Evolutionary conservation across 169 alveolate species (phyloP).

Genomic region (Plasmodium fragile): DNA sequence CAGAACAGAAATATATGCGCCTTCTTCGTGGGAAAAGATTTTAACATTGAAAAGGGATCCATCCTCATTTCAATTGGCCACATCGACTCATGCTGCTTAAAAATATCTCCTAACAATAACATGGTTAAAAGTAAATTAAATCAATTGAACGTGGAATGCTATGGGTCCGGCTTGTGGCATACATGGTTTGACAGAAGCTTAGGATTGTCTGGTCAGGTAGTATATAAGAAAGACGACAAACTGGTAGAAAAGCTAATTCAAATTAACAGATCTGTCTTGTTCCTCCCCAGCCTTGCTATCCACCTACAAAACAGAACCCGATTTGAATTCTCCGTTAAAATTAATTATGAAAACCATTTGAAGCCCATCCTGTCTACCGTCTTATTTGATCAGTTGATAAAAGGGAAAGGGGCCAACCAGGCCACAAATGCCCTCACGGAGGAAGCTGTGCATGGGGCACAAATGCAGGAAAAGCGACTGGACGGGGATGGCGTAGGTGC

Average conservation of each 20-base stretch:
- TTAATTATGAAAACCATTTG: slow-evolving; percentile 91
- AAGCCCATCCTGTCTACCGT: slow-evolving; percentile 88
- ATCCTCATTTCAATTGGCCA: slow-evolving; percentile 66
- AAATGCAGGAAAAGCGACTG: not conserved
- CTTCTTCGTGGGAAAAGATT: slow-evolving; percentile 55
- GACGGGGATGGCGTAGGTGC: too few species aligned
- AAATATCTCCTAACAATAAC: slow-evolving; percentile 60
- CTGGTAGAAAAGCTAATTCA: slow-evolving; percentile 89
- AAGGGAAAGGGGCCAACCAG: not conserved
- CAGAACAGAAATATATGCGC: slow-evolving; percentile 59
- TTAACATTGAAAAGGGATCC: slow-evolving; percentile 42
- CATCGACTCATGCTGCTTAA: slow-evolving; percentile 48
- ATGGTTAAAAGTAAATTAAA: slow-evolving; percentile 13
- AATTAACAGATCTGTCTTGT: slow-evolving; percentile 91
- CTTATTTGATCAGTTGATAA: slow-evolving; percentile 16
- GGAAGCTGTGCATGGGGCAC: not conserved
- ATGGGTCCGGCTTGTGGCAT: slow-evolving; percentile 98
- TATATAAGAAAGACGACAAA: slow-evolving; percentile 86
- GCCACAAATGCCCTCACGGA: not conserved
- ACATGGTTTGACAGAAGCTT: slow-evolving; percentile 98
- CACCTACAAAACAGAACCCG: slow-evolving; percentile 89
- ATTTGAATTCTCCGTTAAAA: slow-evolving; percentile 83
- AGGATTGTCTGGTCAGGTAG: slow-evolving; percentile 96
- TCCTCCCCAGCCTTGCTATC: slow-evolving; percentile 95
- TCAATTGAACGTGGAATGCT: slow-evolving; percentile 79